Percentiles rank a stretch among this genome's conserved stretches.
phyloP scores from a whole-genome alignment of 78 protist genomes.

The Parvularia atlantis region DNA sequence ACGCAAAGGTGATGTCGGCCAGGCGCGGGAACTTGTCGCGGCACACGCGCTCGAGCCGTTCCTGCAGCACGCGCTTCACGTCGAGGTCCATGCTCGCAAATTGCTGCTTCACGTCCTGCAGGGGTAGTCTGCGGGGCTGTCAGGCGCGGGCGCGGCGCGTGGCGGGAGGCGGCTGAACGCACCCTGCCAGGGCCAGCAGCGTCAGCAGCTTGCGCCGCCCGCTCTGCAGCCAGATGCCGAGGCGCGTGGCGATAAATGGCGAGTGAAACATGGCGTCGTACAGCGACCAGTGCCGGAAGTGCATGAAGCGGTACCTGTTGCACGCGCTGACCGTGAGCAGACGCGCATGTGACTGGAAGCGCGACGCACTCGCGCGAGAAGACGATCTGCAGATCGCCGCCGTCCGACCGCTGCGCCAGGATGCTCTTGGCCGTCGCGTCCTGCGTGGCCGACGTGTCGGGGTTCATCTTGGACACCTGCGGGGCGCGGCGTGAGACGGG shows the following conservation, averaged over 20 bases:
- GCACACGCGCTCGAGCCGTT: not conserved
- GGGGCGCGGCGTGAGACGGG: no score
- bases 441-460: no score
- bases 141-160: no score
- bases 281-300: conserved; percentile 48
- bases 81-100: conserved; percentile 12
- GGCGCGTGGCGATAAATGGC: conserved; percentile 23
- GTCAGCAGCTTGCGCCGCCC: conserved; percentile 25
- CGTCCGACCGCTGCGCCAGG: no score
- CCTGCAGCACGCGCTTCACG: conserved; percentile 18
- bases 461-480: no score
- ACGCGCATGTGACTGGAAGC: no score
- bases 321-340: no score
- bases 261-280: conserved; percentile 38
- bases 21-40: conserved; percentile 33
- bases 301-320: conserved; percentile 47
- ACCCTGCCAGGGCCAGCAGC: conserved; percentile 41
- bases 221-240: conserved; percentile 24
- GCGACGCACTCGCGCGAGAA: no score
- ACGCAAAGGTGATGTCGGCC: conserved; percentile 10
- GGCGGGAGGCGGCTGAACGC: no score
- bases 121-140: conserved; percentile 10
- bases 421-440: no score
- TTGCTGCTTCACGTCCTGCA: conserved; percentile 33
- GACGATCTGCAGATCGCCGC: conserved; percentile 21